These are phyloP conservation scores for Trametes punicea DNA, from an alignment of 768 basidiomycete species.

Conservation along the genomic window DNA sequence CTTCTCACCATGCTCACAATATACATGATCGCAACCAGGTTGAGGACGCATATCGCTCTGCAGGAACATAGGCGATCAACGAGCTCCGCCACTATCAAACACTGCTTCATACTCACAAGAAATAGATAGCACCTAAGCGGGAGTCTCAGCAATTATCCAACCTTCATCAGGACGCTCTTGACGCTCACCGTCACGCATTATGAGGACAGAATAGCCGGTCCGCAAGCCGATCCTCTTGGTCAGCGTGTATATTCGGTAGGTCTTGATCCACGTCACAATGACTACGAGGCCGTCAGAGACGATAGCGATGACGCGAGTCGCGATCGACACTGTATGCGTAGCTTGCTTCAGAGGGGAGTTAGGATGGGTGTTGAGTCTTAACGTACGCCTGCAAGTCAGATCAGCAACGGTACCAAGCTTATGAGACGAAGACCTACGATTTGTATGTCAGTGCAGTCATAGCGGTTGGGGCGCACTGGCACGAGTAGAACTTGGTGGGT, in stretches of 20 bases:
- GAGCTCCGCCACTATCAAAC: neutral
- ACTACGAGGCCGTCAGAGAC: slow-evolving; percentile 18
- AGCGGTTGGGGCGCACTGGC: slow-evolving; percentile 6
- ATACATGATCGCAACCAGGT: slow-evolving; percentile 11
- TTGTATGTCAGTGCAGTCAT: slow-evolving; percentile 5
- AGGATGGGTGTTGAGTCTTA: too few species aligned
- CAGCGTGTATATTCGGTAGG: slow-evolving; percentile 3
- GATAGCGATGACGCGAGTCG: slow-evolving; percentile 14
- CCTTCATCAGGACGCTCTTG: too few species aligned
- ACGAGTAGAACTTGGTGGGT: slow-evolving; percentile 3
- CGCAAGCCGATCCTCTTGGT: neutral
- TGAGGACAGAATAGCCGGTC: slow-evolving; percentile 1
- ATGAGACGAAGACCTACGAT: neutral
- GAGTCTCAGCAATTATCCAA: neutral
- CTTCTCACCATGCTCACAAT: neutral
- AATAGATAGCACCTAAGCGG: slow-evolving; percentile 10
- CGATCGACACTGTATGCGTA: slow-evolving; percentile 11
- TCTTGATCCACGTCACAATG: slow-evolving; percentile 17
- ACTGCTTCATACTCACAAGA: neutral
- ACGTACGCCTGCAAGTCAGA: too few species aligned
- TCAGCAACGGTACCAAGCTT: neutral
- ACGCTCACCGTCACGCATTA: slow-evolving; percentile 13
- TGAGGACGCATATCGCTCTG: slow-evolving; percentile 11
- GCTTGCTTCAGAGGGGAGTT: too few species aligned
- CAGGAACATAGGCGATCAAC: too few species aligned